phyloP scores from a whole-genome alignment of 129 eudicot genomes.

The Deinandra increscens region DNA sequence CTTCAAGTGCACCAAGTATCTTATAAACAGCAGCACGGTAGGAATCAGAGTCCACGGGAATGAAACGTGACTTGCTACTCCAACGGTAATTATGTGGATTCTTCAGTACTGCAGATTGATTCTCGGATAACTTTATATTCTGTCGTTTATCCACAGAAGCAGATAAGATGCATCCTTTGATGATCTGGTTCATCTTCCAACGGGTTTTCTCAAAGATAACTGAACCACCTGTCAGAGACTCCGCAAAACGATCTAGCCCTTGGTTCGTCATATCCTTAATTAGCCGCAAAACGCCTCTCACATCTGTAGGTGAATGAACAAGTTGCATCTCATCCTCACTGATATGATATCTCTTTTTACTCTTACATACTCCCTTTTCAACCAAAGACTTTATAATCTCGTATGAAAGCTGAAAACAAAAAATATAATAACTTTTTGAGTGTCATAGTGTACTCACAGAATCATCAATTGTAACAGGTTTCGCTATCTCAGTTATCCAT shows the following conservation, averaged over 20 bases:
- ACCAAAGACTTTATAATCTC: constrained; percentile 45
- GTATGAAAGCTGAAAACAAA: constrained; percentile 48
- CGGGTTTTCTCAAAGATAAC: constrained; percentile 60
- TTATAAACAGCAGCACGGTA: constrained; percentile 46
- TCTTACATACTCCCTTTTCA: constrained; percentile 33
- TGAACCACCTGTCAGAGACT: constrained; percentile 44
- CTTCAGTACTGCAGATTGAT: constrained; percentile 35
- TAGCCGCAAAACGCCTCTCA: constrained; percentile 34
- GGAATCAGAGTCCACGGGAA: constrained; percentile 34
- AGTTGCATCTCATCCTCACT: constrained; percentile 24
- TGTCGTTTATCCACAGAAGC: neutral
- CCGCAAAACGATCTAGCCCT: constrained; percentile 45
- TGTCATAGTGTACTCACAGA: neutral
- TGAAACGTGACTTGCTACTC: constrained; percentile 18
- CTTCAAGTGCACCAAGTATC: constrained; percentile 49
- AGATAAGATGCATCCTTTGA: constrained; percentile 34
- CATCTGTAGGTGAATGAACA: constrained; percentile 22
- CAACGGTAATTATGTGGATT: constrained; percentile 47
- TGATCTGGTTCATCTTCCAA: constrained; percentile 48
- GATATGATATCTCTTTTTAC: constrained; percentile 6
- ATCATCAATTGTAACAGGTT: neutral
- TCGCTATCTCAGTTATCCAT: too few relatives aligned
- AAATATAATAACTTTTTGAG: neutral
- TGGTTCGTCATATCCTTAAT: constrained; percentile 59
- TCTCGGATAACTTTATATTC: constrained; percentile 15